These are phyloP conservation scores for Neonectria neomacrospora DNA, from an alignment of 2,329 filamentous ascomycete species.

Conservation along the genomic window DNA sequence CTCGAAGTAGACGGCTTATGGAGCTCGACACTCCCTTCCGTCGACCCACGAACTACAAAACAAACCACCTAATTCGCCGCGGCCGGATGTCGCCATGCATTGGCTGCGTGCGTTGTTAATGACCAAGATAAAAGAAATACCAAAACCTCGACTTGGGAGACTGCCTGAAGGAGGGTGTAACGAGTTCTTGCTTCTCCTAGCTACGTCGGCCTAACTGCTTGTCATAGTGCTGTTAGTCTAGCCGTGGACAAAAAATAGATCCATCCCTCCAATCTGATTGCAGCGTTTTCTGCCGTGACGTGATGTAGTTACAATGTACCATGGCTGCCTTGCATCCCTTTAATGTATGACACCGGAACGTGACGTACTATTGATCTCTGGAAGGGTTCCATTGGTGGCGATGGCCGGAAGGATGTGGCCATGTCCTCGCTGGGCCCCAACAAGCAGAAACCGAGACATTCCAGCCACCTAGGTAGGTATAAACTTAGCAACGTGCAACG, in stretches of 20 bases:
- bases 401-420: no score
- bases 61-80: conserved; percentile 42
- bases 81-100: conserved; percentile 24
- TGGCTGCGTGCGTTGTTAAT: conserved; percentile 40
- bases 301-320: no score
- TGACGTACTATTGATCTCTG: neutral
- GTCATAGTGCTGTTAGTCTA: conserved; percentile 40
- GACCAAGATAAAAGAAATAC: conserved; percentile 39
- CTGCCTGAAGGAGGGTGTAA: conserved; percentile 40
- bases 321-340: neutral
- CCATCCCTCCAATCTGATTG: conserved; percentile 36
- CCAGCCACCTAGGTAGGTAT: no score
- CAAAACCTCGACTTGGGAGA: conserved; percentile 39
- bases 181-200: conserved; percentile 30
- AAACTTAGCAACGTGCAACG: no score
- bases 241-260: conserved; percentile 41
- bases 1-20: conserved; percentile 55
- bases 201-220: conserved; percentile 35
- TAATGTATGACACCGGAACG: neutral
- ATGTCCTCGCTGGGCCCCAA: no score
- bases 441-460: no score
- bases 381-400: no score
- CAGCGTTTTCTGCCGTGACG: neutral
- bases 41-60: conserved; percentile 30
- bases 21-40: conserved; percentile 21